Conservation (phyloP, 164 flowering plant genomes). For the Brasenia schreberi region DNA sequence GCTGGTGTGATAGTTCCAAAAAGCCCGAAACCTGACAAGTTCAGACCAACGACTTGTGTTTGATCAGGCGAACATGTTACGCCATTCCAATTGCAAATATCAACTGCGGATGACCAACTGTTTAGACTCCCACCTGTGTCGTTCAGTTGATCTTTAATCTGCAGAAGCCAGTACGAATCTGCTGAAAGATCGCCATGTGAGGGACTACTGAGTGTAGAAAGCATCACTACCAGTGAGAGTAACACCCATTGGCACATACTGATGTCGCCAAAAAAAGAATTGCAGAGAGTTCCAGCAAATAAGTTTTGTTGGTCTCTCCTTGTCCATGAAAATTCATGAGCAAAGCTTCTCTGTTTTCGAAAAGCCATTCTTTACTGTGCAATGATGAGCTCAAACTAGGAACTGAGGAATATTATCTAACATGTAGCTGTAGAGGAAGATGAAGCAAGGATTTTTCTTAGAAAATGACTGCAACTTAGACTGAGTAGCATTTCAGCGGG, state of each 20-base stretch:
- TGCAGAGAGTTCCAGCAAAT: background rate
- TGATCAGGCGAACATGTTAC: conserved; percentile 49
- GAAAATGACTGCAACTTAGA: too few species aligned
- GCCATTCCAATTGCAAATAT: conserved; percentile 68
- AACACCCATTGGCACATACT: conserved; percentile 6
- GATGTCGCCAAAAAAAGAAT: background rate
- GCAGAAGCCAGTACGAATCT: conserved; percentile 53
- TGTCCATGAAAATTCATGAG: background rate
- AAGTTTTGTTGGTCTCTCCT: background rate
- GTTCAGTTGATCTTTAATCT: conserved; percentile 41
- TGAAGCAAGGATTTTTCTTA: background rate
- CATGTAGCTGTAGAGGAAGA: background rate
- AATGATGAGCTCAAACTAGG: background rate
- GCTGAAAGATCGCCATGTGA: conserved; percentile 19
- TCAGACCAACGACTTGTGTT: conserved; percentile 35
- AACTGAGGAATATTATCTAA: background rate
- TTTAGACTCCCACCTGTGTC: conserved; percentile 48
- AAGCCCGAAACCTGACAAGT: conserved; percentile 50
- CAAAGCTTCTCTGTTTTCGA: background rate
- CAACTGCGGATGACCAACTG: conserved; percentile 41
- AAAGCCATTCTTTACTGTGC: background rate
- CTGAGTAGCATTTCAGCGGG: too few species aligned
- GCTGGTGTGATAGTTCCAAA: conserved; percentile 47
- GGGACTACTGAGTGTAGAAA: conserved; percentile 13
- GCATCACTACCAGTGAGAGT: conserved; percentile 26